Percentiles rank a stretch among this genome's conserved stretches.
These are phyloP conservation scores for Yamadazyma scolyti DNA, from an alignment of 805 yeast genomes.

Conservation along the genomic window DNA sequence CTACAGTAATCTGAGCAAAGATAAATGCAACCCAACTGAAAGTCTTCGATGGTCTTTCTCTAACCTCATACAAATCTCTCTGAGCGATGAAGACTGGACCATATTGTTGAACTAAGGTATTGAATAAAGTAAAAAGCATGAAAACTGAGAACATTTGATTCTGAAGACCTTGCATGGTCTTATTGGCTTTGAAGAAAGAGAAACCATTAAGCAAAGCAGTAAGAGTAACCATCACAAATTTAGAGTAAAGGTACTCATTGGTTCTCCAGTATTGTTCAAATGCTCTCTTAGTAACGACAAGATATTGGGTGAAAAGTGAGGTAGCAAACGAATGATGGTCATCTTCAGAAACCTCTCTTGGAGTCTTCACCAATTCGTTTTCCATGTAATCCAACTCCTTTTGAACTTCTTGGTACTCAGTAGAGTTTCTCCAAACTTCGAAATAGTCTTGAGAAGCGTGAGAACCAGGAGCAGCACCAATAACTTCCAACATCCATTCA, in stretches of 20 bases:
- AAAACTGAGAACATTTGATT: conserved; percentile 57
- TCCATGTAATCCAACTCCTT: conserved; percentile 64
- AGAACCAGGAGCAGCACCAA: conserved; percentile 80
- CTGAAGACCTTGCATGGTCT: conserved; percentile 56
- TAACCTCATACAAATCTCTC: conserved; percentile 43
- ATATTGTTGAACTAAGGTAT: conserved; percentile 37
- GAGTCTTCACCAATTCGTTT: conserved; percentile 32
- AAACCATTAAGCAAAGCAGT: conserved; percentile 69
- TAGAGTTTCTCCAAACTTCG: conserved; percentile 74
- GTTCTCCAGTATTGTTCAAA: conserved; percentile 46
- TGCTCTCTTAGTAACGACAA: conserved; percentile 26
- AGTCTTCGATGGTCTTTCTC: conserved; percentile 42
- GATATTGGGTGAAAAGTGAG: conserved; percentile 22
- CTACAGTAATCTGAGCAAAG: conserved; percentile 37
- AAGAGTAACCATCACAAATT: conserved; percentile 49
- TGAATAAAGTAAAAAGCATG: conserved; percentile 37
- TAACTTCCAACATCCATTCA: conserved; percentile 88
- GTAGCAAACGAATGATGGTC: conserved; percentile 27
- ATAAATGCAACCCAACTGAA: conserved; percentile 41
- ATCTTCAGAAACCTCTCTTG: conserved; percentile 20
- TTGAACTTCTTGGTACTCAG: conserved; percentile 50
- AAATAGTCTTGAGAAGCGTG: conserved; percentile 68
- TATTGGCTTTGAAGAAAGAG: conserved; percentile 59
- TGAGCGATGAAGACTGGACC: conserved; percentile 40
- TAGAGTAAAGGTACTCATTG: conserved; percentile 59